These are phyloP conservation scores for Dimocarpus longan DNA, from an alignment of 345 rosid genomes.

Conservation along the genomic window DNA sequence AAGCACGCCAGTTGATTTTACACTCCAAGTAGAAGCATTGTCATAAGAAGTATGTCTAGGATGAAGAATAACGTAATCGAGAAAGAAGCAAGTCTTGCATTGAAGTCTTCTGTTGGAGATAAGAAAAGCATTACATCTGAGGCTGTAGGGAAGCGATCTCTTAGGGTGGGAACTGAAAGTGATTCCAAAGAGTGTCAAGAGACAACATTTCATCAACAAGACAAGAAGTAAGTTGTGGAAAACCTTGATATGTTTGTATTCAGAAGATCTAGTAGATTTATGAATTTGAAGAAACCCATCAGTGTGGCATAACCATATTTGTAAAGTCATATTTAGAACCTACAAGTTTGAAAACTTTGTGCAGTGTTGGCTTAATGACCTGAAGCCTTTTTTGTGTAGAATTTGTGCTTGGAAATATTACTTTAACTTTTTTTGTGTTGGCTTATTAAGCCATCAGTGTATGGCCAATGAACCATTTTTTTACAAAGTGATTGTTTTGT, in stretches of 20 bases:
- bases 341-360: neutral
- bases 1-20: neutral
- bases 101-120: neutral
- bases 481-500: too few relatives aligned
- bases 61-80: slow-evolving; percentile 8
- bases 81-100: neutral
- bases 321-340: neutral
- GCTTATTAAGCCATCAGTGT: too few relatives aligned
- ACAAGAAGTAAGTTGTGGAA: neutral
- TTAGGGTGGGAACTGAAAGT: neutral
- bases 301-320: neutral
- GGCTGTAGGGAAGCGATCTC: neutral
- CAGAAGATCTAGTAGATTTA: slow-evolving; percentile 21
- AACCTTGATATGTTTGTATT: neutral
- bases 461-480: neutral
- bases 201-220: neutral
- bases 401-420: too few relatives aligned
- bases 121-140: neutral
- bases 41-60: slow-evolving; percentile 52
- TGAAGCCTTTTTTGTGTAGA: neutral
- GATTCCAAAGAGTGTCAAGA: neutral
- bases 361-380: neutral
- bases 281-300: neutral
- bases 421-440: too few relatives aligned
- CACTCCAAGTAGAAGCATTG: slow-evolving; percentile 27